These are phyloP conservation scores for Claviceps spartinae DNA, from an alignment of 2,329 filamentous ascomycete genomes.

Conservation along the genomic window DNA sequence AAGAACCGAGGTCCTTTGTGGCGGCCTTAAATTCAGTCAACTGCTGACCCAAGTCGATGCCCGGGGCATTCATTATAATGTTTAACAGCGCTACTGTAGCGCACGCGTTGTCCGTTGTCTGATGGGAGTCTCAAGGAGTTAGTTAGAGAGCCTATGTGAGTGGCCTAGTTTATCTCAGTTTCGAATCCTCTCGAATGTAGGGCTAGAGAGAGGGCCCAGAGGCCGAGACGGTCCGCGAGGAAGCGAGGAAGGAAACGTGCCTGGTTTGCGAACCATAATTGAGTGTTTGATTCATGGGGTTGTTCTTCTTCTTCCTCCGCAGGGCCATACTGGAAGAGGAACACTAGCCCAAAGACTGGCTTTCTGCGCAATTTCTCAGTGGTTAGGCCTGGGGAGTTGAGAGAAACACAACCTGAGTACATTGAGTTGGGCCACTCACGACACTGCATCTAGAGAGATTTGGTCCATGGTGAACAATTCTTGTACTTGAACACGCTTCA, in stretches of 20 bases:
- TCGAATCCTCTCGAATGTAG: not conserved
- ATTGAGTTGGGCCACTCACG: slow-evolving; percentile 31
- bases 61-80: slow-evolving; percentile 72
- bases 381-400: not conserved
- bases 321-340: slow-evolving; percentile 62
- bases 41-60: slow-evolving; percentile 53
- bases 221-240: not conserved
- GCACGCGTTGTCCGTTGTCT: slow-evolving; percentile 76
- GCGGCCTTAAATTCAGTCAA: slow-evolving; percentile 60
- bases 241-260: slow-evolving; percentile 25
- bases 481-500: slow-evolving; percentile 56
- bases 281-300: slow-evolving; percentile 29
- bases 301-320: slow-evolving; percentile 39
- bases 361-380: slow-evolving; percentile 31
- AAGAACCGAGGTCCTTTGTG: slow-evolving; percentile 54
- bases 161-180: not conserved
- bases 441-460: slow-evolving; percentile 45
- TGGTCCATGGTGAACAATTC: slow-evolving; percentile 66
- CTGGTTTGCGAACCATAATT: slow-evolving; percentile 89
- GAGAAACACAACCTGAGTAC: not conserved
- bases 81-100: slow-evolving; percentile 88
- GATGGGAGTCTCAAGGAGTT: not conserved
- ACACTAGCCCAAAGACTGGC: slow-evolving; percentile 75
- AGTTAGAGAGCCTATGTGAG: not conserved
- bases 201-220: not conserved